These are phyloP conservation scores for Yamadazyma nakazawae DNA, from an alignment of 805 yeast genomes.

Conservation along the genomic window DNA sequence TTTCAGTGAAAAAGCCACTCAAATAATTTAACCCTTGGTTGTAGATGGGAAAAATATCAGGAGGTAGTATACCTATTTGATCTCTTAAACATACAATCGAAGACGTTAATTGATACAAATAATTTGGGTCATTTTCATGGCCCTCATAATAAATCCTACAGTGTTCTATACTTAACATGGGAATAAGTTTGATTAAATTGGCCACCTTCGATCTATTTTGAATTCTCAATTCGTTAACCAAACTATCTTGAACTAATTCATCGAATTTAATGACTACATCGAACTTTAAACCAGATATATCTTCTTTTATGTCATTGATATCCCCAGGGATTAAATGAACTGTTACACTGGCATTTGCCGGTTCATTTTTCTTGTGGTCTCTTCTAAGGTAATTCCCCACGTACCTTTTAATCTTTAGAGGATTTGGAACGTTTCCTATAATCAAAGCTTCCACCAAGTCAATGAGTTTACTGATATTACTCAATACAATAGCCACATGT, in stretches of 20 bases:
- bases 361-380: constrained; percentile 16
- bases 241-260: constrained; percentile 43
- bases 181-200: constrained; percentile 65
- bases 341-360: constrained; percentile 12
- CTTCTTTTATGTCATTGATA: constrained; percentile 11
- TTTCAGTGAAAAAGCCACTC: constrained; percentile 54
- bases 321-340: constrained; percentile 47
- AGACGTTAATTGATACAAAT: constrained; percentile 68
- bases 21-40: constrained; percentile 62
- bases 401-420: constrained; percentile 42
- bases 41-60: constrained; percentile 73
- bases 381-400: constrained; percentile 44
- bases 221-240: constrained; percentile 23
- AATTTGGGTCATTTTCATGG: constrained; percentile 25
- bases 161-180: constrained; percentile 83
- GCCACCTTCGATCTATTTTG: constrained; percentile 35
- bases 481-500: constrained; percentile 66
- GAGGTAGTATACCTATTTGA: constrained; percentile 76
- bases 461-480: constrained; percentile 58
- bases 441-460: constrained; percentile 74
- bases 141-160: constrained; percentile 48
- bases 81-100: constrained; percentile 81
- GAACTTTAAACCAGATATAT: constrained; percentile 28
- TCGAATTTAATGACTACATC: constrained; percentile 67
- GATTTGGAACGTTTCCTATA: constrained; percentile 50